These are phyloP conservation scores for Melastoma candidum DNA, from an alignment of 441 rosid species.

Conservation along the genomic window DNA sequence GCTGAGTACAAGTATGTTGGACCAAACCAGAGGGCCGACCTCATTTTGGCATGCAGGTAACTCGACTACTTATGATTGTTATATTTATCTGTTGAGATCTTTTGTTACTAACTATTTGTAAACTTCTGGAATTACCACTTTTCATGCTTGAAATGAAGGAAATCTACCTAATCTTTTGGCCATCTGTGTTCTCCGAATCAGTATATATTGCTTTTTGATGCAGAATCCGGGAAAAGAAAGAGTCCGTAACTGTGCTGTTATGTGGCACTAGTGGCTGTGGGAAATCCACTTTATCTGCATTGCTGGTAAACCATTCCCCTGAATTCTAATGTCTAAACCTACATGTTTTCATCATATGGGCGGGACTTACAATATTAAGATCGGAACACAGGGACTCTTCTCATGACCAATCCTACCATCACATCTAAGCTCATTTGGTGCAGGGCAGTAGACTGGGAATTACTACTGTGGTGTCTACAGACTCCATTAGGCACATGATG, in stretches of 20 bases:
- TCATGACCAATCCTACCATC: background rate
- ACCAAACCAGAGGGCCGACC: constrained; percentile 87
- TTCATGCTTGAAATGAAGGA: constrained; percentile 1
- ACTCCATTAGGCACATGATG: constrained; percentile 96
- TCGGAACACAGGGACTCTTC: background rate
- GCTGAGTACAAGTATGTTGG: constrained; percentile 92
- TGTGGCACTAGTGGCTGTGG: constrained; percentile 99
- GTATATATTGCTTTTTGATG: constrained; percentile 16
- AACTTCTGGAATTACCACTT: background rate
- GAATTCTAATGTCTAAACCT: constrained; percentile 3
- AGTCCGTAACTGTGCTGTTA: constrained; percentile 86
- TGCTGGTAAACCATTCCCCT: constrained; percentile 53
- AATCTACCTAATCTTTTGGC: background rate
- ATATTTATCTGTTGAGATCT: no score
- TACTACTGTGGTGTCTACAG: constrained; percentile 90
- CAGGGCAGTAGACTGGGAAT: constrained; percentile 91
- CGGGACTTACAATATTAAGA: no score
- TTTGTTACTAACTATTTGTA: no score
- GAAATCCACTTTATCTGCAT: constrained; percentile 94
- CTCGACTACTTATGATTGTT: no score
- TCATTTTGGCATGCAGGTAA: constrained; percentile 95
- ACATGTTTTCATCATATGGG: background rate
- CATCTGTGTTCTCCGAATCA: constrained; percentile 4
- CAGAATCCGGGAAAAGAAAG: constrained; percentile 96
- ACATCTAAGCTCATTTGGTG: constrained; percentile 9